A percentile compares a stretch with the other conserved stretches of the same genome.
Conservation (phyloP, 106 monocot species). For the Posidonia australis region DNA sequence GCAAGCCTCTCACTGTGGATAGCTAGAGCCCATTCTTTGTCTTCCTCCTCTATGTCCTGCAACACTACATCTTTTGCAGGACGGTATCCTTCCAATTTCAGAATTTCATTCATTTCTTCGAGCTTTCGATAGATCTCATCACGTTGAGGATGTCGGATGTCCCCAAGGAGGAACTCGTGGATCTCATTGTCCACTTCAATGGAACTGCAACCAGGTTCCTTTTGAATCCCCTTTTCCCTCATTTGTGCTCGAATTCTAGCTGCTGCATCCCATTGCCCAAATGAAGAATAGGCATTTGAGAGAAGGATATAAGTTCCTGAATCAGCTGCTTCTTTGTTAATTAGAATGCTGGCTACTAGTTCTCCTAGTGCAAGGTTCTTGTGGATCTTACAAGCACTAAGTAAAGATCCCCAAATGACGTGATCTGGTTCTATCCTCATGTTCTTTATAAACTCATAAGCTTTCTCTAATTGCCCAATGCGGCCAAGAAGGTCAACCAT, state of each 20-base stretch:
- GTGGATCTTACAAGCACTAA: conserved; percentile 35
- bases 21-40: conserved; percentile 37
- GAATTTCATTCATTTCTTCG: conserved; percentile 18
- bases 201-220: conserved; percentile 56
- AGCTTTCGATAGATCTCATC: conserved; percentile 40
- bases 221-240: conserved; percentile 29
- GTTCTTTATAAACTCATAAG: conserved; percentile 20
- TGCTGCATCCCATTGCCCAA: conserved; percentile 36
- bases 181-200: conserved; percentile 36
- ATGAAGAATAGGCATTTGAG: conserved; percentile 30
- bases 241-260: conserved; percentile 21
- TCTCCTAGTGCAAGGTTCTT: conserved; percentile 24
- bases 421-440: conserved; percentile 47
- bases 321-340: conserved; percentile 15
- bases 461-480: conserved; percentile 23
- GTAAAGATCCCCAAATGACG: conserved; percentile 37
- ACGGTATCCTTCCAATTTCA: conserved; percentile 30
- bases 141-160: conserved; percentile 37
- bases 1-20: conserved; percentile 57
- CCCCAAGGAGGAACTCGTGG: conserved; percentile 53
- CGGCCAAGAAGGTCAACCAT: conserved; percentile 42
- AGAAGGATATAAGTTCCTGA: conserved; percentile 42
- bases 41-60: conserved; percentile 34
- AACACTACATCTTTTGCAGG: conserved; percentile 26
- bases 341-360: conserved; percentile 23